A percentile compares a stretch with the other conserved stretches of the same genome.
Conservation (phyloP, 1,284 basidiomycete species). For the Blastosporella zonata region DNA sequence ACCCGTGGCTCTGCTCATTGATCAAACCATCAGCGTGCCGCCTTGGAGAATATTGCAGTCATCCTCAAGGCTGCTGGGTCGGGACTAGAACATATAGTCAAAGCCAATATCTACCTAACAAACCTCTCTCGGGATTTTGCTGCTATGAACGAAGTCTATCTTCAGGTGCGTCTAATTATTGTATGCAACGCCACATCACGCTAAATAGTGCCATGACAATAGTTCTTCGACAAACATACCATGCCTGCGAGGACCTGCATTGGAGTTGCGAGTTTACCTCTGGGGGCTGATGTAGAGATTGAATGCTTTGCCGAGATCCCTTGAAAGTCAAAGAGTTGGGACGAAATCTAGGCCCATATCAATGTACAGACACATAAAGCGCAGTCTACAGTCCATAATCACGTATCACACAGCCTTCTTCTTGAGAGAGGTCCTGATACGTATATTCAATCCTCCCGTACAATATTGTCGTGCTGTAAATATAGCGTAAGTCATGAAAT, state of each 20-base stretch:
- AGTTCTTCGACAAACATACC: constrained; percentile 51
- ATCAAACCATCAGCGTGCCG: constrained; percentile 38
- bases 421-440: neutral
- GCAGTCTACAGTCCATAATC: neutral
- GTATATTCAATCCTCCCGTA: constrained; percentile 19
- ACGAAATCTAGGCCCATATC: no score
- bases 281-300: constrained; percentile 63
- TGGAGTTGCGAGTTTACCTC: constrained; percentile 57
- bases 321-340: neutral
- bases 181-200: neutral
- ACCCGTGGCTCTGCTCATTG: neutral
- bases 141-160: constrained; percentile 54
- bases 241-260: constrained; percentile 67
- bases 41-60: constrained; percentile 55
- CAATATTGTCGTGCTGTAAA: constrained; percentile 24
- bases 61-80: constrained; percentile 63
- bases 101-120: constrained; percentile 58
- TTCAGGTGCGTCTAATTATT: constrained; percentile 32
- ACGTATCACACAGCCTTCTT: neutral
- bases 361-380: neutral
- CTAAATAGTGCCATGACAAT: neutral
- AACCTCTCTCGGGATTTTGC: constrained; percentile 49
- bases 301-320: constrained; percentile 58
- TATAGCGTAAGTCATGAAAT: neutral
- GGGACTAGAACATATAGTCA: constrained; percentile 54